Evolutionary conservation across 176 grass and related monocot species (phyloP), one percentile per base, ranked within the genome.

Genomic region (Dendrocalamus sinicus): DNA sequence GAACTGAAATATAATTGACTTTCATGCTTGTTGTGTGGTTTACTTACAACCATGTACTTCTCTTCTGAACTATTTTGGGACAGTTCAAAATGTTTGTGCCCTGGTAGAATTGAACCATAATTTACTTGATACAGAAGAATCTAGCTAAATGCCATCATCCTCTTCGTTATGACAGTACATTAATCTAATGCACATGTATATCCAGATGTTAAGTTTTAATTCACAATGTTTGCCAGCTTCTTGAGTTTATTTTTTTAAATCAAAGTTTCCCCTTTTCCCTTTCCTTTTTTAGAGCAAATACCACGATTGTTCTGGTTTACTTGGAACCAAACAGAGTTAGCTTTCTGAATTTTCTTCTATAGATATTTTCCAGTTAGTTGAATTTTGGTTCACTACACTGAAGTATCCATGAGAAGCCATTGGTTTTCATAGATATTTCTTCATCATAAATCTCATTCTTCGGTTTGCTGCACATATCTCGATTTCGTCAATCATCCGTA

Each of bases 71-170:
- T 39, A 85, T 26, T 43, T 43, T 85, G 50, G 30, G 60, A 30
- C 54, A 76, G 61, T 76, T 67, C 24, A 54, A 53, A 19, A 75
- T 84, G 82, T 32, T 76, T 76, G n/a, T 66, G 47, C 28, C 60
- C 28, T 52, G 19, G 45, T 24, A 51, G 20, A 65, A 16, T 15
- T 41, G 30, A 85, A 47, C 32, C 47, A 51, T 28, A 67, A 53
- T 76, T 44, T 32, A 55, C 35, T 30, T 16, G 26, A 14, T 69
- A 11, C 3, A 46, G 24, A 58, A 61, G 22, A 77, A 77, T 53
- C 16, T 26, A 43, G 69, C 83, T 85, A 54, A 76, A 77, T 85
- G 61, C 10, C 48, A 15, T 15, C 62, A 67, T 30, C 37, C 15
- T 76, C 48, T 55, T 72, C 22, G 39, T 60, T 68, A 43, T 54